phyloP scores from a whole-genome alignment of 2,329 filamentous ascomycete genomes.

The Botrytis galanthina region DNA sequence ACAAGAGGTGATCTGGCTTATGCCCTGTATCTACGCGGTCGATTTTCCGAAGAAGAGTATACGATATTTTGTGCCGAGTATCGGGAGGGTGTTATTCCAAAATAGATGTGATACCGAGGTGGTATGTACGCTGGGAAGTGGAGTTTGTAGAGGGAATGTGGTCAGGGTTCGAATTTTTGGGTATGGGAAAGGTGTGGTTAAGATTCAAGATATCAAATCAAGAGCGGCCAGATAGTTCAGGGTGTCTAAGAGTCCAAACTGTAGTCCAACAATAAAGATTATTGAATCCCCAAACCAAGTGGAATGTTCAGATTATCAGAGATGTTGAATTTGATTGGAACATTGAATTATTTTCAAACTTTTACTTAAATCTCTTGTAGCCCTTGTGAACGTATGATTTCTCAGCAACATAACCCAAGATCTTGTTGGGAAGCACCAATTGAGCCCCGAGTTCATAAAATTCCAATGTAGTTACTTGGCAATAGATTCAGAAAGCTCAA shows the following conservation, averaged over 20 bases:
- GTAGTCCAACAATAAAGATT: too few relatives aligned
- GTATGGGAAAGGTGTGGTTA: background rate
- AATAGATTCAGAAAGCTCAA: background rate
- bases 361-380: background rate
- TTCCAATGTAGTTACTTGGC: background rate
- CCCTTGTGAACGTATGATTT: background rate
- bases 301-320: too few relatives aligned
- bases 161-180: background rate
- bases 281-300: fast-evolving
- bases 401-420: background rate
- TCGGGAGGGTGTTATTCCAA: background rate
- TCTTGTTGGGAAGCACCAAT: background rate
- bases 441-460: background rate
- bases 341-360: too few relatives aligned
- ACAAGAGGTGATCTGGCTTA: background rate
- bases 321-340: too few relatives aligned
- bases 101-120: background rate
- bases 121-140: background rate
- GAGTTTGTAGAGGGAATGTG: background rate
- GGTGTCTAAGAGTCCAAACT: too few relatives aligned
- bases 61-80: background rate
- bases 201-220: background rate
- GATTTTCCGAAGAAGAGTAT: background rate
- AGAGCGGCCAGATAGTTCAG: too few relatives aligned
- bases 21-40: background rate